These are phyloP conservation scores for Monosporozyma siamensis DNA, from an alignment of 805 yeast species.

Conservation along the genomic window DNA sequence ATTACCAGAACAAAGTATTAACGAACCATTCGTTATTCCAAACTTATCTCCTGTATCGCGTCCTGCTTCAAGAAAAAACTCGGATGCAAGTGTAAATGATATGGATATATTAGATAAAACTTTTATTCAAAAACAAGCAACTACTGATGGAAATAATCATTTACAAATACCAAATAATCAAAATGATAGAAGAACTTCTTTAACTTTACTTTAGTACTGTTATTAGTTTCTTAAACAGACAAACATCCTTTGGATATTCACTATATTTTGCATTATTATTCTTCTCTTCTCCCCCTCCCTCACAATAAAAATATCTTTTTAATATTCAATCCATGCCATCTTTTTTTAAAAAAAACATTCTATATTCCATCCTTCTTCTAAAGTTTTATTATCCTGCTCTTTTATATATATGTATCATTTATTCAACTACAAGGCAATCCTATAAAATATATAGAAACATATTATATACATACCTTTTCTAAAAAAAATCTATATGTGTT, in stretches of 20 bases:
- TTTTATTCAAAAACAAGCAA: too few relatives aligned
- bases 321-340: not conserved
- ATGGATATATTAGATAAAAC: constrained; percentile 7
- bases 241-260: not conserved
- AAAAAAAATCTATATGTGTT: too few relatives aligned
- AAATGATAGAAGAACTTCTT: not conserved
- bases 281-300: too few relatives aligned
- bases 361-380: not conserved
- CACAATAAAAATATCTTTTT: not conserved
- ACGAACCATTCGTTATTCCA: constrained; percentile 56
- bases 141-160: too few relatives aligned
- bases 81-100: constrained; percentile 11
- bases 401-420: too few relatives aligned
- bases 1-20: constrained; percentile 40
- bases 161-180: too few relatives aligned
- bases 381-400: not conserved
- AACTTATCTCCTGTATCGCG: constrained; percentile 48
- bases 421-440: too few relatives aligned
- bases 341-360: too few relatives aligned
- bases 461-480: not conserved
- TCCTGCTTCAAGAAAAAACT: constrained; percentile 27
- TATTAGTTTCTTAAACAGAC: not conserved
- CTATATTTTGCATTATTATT: not conserved
- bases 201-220: not conserved
- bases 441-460: not conserved